These are phyloP conservation scores for Neospora caninum DNA, from an alignment of 169 alveolate genomes.

Conservation along the genomic window DNA sequence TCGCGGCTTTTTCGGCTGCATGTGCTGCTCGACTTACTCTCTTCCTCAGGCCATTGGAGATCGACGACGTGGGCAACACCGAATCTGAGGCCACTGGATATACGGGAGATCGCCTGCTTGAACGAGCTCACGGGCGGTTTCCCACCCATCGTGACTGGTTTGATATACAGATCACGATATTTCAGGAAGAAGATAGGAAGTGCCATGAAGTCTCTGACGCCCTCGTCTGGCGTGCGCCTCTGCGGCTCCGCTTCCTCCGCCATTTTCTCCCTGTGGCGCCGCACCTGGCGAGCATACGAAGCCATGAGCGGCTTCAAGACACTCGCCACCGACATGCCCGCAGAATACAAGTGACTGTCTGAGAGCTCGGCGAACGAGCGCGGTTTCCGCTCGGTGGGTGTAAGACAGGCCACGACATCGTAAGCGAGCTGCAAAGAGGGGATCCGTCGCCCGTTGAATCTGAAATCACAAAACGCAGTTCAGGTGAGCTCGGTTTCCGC, in stretches of 20 bases:
- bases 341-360: not conserved
- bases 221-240: not conserved
- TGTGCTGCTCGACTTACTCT: not conserved
- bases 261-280: not conserved
- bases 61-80: not conserved
- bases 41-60: constrained; percentile 6
- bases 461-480: not conserved
- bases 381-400: not conserved
- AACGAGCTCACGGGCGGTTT: not conserved
- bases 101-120: not conserved
- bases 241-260: not conserved
- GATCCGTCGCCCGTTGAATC: constrained; percentile 9
- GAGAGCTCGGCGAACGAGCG: not conserved
- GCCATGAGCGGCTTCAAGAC: constrained; percentile 4
- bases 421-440: constrained; percentile 52
- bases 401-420: constrained; percentile 10
- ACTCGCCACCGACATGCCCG: not conserved
- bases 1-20: too few relatives aligned
- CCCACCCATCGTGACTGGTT: not conserved
- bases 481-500: too few relatives aligned
- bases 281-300: not conserved
- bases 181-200: not conserved
- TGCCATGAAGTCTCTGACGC: not conserved
- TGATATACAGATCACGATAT: not conserved
- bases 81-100: not conserved